Evolutionary conservation across 441 rosid genomes (phyloP).

Genomic region (Mallotus japonicus): DNA sequence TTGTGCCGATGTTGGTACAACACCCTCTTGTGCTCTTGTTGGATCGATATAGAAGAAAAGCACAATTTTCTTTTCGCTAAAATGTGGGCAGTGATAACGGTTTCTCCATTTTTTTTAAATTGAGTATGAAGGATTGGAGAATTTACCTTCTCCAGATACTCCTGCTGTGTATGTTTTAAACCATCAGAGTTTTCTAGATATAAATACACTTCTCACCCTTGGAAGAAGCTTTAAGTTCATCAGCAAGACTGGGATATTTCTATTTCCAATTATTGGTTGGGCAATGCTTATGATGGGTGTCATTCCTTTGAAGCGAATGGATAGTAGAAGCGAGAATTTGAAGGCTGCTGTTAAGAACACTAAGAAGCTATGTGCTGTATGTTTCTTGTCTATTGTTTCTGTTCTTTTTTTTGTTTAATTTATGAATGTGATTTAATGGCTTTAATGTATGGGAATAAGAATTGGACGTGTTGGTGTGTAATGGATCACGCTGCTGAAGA

Average conservation of each 20-base stretch:
- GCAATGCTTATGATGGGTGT: slow-evolving; percentile 86
- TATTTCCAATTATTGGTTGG: slow-evolving; percentile 85
- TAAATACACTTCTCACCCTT: slow-evolving; percentile 75
- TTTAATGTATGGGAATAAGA: too few relatives aligned
- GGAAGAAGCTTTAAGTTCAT: slow-evolving; percentile 89
- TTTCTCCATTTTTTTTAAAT: slow-evolving; percentile 61
- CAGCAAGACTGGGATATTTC: slow-evolving; percentile 82
- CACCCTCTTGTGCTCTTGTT: slow-evolving; percentile 80
- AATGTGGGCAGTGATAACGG: slow-evolving; percentile 65
- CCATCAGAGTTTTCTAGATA: slow-evolving; percentile 93
- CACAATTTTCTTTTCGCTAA: slow-evolving; percentile 71
- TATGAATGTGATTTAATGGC: not conserved
- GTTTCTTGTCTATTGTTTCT: slow-evolving; percentile 18
- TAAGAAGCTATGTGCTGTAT: slow-evolving; percentile 93
- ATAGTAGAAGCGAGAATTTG: slow-evolving; percentile 83
- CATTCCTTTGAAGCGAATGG: slow-evolving; percentile 87
- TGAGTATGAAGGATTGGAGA: slow-evolving; percentile 67
- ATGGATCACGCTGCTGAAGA: too few relatives aligned
- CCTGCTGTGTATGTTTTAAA: slow-evolving; percentile 87
- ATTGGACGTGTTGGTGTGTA: too few relatives aligned
- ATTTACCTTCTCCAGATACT: slow-evolving; percentile 69
- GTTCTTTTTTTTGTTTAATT: not conserved
- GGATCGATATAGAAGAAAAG: slow-evolving; percentile 70
- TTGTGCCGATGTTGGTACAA: slow-evolving; percentile 61
- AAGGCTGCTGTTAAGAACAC: slow-evolving; percentile 78